A percentile compares a stretch with the other conserved stretches of the same genome.
These are phyloP conservation scores for Sporisorium graminicola DNA, from an alignment of 1,284 basidiomycete species.

Conservation along the genomic window DNA sequence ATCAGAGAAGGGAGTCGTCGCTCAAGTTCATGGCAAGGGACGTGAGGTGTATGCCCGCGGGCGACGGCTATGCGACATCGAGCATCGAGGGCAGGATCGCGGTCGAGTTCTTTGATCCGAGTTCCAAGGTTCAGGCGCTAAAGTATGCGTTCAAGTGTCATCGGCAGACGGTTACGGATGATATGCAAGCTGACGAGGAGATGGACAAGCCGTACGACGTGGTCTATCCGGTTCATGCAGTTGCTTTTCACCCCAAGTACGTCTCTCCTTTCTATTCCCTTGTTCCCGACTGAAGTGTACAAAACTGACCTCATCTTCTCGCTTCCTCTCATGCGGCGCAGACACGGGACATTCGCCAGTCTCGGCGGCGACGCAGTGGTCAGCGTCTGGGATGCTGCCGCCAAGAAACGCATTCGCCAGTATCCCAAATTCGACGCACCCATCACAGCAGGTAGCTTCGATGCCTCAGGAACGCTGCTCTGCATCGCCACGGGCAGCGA, in stretches of 20 bases:
- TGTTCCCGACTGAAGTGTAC: neutral
- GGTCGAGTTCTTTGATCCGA: constrained; percentile 94
- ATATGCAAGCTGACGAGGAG: constrained; percentile 72
- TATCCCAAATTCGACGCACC: constrained; percentile 72
- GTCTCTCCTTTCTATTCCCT: neutral
- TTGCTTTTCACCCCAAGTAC: constrained; percentile 86
- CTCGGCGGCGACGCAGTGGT: constrained; percentile 91
- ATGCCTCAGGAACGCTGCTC: constrained; percentile 50
- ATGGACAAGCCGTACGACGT: constrained; percentile 79
- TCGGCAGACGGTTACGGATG: constrained; percentile 77
- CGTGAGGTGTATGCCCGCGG: constrained; percentile 90
- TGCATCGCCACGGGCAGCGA: constrained; percentile 61
- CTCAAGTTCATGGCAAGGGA: constrained; percentile 94
- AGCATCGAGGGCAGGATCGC: constrained; percentile 96
- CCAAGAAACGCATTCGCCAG: constrained; percentile 94
- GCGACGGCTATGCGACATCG: constrained; percentile 90
- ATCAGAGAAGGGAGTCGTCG: constrained; percentile 86
- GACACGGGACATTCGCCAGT: constrained; percentile 93
- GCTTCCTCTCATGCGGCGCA: neutral
- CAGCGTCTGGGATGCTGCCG: constrained; percentile 95
- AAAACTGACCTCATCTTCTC: neutral
- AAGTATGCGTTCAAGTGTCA: constrained; percentile 99
- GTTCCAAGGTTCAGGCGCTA: constrained; percentile 78
- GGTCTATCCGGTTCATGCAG: constrained; percentile 96
- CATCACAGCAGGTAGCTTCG: constrained; percentile 58